Base-by-base conservation (phyloP, 148 eudicot species). In the Nepenthes mirabilis region DNA sequence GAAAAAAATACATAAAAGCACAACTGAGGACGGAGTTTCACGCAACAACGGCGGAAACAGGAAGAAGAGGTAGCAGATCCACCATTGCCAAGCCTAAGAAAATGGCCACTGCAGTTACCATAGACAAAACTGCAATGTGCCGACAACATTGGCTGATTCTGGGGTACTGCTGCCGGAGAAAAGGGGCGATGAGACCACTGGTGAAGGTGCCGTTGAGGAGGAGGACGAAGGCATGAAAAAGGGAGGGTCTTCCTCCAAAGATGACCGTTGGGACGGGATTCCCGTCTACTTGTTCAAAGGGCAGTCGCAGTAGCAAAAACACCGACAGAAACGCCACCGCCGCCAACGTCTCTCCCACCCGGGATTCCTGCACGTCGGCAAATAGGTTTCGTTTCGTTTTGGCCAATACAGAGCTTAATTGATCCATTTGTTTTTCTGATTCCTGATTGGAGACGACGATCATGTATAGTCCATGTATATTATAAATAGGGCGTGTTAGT, bases 231-330 rank as follows among this genome's bases (percentile, higher is more conserved):
- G 40, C 45, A 9, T 56, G 59, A 6, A 56, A 56, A 40, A 9
- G 35, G n/a, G 43, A 33, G 10, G 59, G 59, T 14, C 2, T 0
- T 8, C 32, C 36, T 11, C 34, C 34, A 33, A 43, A 58, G 48
- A 58, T 58, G 61, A 58, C 40, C 0, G 61, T 58, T 34, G 61
- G 61, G 3, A 58, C 61, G 3, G 34, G 61, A 34, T 43, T 58
- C n/a, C 61, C 61, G 48, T 58, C 6, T 14, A 58, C 40, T 13
- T 14, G 12, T 7, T 43, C 48, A 6, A 37, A 58, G 35, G 61
- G 49, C 2, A 58, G 23, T 58, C 11, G 50, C 33, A 43, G 14
- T 13, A 58, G 6, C 2, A 40, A 9, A 56, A 56, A 56, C 40
- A 56, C 59, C 6, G 43, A 36, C 23, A 13, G 5, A 40, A 56